phyloP scores from a whole-genome alignment of 371 early-diverging fungal genomes.

The Zopfochytrium polystomum region DNA sequence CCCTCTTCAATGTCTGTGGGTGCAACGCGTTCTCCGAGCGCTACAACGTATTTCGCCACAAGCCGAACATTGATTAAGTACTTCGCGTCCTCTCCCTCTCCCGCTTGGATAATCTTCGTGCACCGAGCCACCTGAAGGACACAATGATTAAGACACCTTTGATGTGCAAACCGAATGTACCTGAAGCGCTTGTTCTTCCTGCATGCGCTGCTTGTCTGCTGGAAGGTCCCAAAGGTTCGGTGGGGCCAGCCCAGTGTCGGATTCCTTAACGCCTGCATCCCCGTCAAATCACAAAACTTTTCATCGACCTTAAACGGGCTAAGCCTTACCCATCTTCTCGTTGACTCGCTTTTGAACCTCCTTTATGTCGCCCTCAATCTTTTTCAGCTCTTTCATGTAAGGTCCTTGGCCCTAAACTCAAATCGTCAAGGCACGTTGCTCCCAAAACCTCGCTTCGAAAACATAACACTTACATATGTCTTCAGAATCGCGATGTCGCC shows the following conservation, averaged over 20 bases:
- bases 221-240: constrained; percentile 99
- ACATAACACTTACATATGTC: constrained; percentile 67
- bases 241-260: constrained; percentile 99
- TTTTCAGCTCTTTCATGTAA: constrained; percentile 88
- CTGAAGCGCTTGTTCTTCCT: constrained; percentile 97
- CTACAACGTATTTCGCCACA: constrained; percentile 99
- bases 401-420: constrained; percentile 88
- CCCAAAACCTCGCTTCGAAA: neutral
- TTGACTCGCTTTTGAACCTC: constrained; percentile 94
- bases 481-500: constrained; percentile 94
- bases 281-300: neutral
- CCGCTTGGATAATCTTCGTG: constrained; percentile 92
- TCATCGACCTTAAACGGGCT: constrained; percentile 11
- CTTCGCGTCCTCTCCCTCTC: constrained; percentile 66
- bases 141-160: neutral
- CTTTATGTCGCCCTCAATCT: constrained; percentile 88
- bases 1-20: constrained; percentile 99
- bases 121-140: constrained; percentile 82
- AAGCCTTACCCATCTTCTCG: constrained; percentile 83
- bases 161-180: constrained; percentile 39
- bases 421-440: neutral
- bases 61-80: constrained; percentile 99
- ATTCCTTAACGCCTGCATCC: constrained; percentile 90
- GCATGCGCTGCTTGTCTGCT: constrained; percentile 95
- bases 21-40: constrained; percentile 92